A percentile compares a stretch with the other conserved stretches of the same genome.
These are phyloP conservation scores for Plasmodium reichenowi DNA, from an alignment of 169 alveolate genomes.

Conservation along the genomic window DNA sequence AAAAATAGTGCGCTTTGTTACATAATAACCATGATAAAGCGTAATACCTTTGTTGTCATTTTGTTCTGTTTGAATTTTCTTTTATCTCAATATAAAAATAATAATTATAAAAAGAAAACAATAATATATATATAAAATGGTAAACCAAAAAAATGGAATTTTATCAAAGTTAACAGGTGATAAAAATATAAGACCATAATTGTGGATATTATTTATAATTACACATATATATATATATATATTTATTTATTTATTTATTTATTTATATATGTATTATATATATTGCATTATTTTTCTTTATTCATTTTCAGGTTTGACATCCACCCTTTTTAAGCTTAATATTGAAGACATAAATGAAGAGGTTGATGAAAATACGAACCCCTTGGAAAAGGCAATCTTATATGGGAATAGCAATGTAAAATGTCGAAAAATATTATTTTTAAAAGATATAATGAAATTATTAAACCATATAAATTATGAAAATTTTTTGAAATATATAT, in stretches of 20 bases:
- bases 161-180: slow-evolving; percentile 69
- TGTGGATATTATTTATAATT: not conserved
- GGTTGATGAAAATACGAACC: slow-evolving; percentile 49
- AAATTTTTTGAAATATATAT: slow-evolving; percentile 34
- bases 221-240: not conserved
- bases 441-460: slow-evolving; percentile 37
- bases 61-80: not conserved
- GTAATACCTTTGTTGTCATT: not conserved
- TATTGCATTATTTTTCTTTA: not conserved
- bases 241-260: not conserved
- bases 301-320: slow-evolving; percentile 25
- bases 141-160: slow-evolving; percentile 31
- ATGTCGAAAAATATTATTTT: slow-evolving; percentile 65
- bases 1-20: too few relatives aligned
- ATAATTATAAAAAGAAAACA: not conserved
- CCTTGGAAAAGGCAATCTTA: slow-evolving; percentile 43
- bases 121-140: slow-evolving; percentile 35
- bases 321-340: slow-evolving; percentile 16
- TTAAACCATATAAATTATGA: slow-evolving; percentile 36
- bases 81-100: not conserved
- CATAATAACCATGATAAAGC: slow-evolving; percentile 1
- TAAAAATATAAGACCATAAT: too few relatives aligned
- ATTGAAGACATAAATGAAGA: slow-evolving; percentile 42
- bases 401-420: slow-evolving; percentile 56
- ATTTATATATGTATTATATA: not conserved